Evolutionary conservation across 176 grass and related monocot genomes (phyloP), one percentile per base, ranked within the genome.

Genomic region (Panicum miliaceum): DNA sequence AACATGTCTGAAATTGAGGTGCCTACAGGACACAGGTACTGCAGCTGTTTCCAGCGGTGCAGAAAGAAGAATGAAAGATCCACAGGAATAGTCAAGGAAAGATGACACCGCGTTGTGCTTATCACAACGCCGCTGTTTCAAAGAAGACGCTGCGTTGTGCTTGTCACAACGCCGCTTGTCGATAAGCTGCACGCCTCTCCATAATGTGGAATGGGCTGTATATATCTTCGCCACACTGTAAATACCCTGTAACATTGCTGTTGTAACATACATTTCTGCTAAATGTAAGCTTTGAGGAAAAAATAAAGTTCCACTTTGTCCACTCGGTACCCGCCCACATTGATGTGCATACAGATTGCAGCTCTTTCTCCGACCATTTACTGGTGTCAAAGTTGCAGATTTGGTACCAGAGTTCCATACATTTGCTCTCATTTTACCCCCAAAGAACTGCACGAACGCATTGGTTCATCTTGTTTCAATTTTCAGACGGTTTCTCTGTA

Each of bases 21-120:
- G 11, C 72, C 15, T 83, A 42, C 87, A 97, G 94, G 84, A 92
- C 82, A 10, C 86, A 92, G 79, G 85, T 86, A 26, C 77, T 97
- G 64, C 81, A 88, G 19, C 78, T 94, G 34, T 92, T 97, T 86
- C 87, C 91, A 47, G 70, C 57, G 20, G 37, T 36, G 25, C 82
- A 78, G 20, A 97, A 97, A 13, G 94, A 90, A 45, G 71, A 90
- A 78, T 97, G 91, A 97, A 74, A 69, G 61, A 37, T 88, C 16
- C 78, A 61, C 71, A 66, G 12, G 11, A 59, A 22, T 68, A 40
- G 79, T 22, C 41, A 42, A 64, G 15, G 75, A 81, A 84, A 78
- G 40, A 75, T 66, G 75, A 48, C 37, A 26, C 7, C 26, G 26
- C 19, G 19, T 16, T 79, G 50, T 79, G 81, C 68, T 43, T 51